These are phyloP conservation scores for Helenozyma rhizophorensis DNA, from an alignment of 805 yeast species.

Conservation along the genomic window DNA sequence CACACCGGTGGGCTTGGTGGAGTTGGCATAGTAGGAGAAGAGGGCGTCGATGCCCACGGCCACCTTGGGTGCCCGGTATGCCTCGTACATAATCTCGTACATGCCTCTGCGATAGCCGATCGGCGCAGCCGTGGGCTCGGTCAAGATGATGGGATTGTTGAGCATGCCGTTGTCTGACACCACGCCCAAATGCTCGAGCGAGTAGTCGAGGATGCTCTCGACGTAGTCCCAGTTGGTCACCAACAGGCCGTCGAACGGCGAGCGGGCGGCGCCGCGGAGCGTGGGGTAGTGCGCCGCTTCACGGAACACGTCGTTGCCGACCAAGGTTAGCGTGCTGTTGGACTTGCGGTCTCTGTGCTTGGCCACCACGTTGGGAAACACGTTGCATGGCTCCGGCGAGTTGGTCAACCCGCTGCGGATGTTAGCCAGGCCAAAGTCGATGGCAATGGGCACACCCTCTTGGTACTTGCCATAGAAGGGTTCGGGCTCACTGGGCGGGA, in stretches of 20 bases:
- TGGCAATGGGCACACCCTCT: constrained; percentile 68
- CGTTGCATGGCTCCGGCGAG: constrained; percentile 46
- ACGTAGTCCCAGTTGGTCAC: constrained; percentile 90
- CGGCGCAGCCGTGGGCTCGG: constrained; percentile 73
- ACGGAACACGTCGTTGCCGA: constrained; percentile 76
- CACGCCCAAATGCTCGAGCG: constrained; percentile 76
- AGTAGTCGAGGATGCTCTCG: constrained; percentile 78
- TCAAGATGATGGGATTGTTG: constrained; percentile 75
- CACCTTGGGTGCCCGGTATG: constrained; percentile 68
- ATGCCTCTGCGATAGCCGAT: constrained; percentile 64
- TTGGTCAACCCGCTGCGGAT: constrained; percentile 59
- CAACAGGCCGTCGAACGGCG: constrained; percentile 85
- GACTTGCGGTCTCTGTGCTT: constrained; percentile 74
- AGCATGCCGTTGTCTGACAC: constrained; percentile 36
- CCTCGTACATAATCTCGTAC: constrained; percentile 83
- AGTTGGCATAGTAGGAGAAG: constrained; percentile 69
- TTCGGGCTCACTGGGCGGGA: constrained; percentile 36
- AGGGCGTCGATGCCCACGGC: constrained; percentile 81
- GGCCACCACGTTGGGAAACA: constrained; percentile 66
- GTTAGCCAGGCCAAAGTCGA: constrained; percentile 74
- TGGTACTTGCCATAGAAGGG: constrained; percentile 47
- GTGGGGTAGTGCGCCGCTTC: constrained; percentile 46
- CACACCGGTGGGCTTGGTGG: constrained; percentile 51
- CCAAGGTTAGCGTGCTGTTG: constrained; percentile 57
- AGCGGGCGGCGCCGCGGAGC: constrained; percentile 60